phyloP scores from a whole-genome alignment of 495 filamentous ascomycete genomes.

The Ramalina intermedia region DNA sequence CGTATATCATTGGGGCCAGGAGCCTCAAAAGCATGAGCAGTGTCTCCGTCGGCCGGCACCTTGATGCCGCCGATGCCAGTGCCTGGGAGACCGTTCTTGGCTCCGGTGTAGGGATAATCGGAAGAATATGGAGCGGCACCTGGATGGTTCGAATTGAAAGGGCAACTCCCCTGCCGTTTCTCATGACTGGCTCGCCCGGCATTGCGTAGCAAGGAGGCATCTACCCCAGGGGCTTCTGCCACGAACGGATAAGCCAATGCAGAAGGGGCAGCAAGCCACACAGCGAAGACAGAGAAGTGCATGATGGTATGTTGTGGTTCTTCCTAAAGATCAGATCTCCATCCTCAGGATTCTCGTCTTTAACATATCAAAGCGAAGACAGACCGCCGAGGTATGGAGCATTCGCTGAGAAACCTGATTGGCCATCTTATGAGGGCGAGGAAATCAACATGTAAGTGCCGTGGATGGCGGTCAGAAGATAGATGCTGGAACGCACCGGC shows the following conservation, averaged over 20 bases:
- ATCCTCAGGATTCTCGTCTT: no score
- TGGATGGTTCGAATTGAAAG: constrained; percentile 24
- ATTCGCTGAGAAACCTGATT: no score
- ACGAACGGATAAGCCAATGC: constrained; percentile 22
- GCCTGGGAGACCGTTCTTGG: constrained; percentile 23
- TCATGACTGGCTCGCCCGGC: constrained; percentile 5
- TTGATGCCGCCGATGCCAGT: constrained; percentile 21
- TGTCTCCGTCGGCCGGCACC: constrained; percentile 23
- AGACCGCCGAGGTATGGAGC: no score
- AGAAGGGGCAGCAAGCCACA: neutral
- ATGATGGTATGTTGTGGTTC: no score
- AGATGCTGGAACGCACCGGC: no score
- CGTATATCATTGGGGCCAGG: constrained; percentile 19
- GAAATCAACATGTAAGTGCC: no score
- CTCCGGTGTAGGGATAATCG: constrained; percentile 23
- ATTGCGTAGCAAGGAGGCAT: constrained; percentile 14
- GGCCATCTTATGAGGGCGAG: no score
- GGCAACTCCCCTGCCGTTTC: constrained; percentile 19
- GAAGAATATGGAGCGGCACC: constrained; percentile 17
- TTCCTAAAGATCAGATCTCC: no score
- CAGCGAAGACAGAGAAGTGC: no score
- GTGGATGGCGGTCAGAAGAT: no score
- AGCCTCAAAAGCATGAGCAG: constrained; percentile 16
- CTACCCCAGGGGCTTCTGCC: constrained; percentile 18
- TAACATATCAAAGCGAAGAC: no score